phyloP scores from a whole-genome alignment of 2,329 filamentous ascomycete genomes.

The Trichophyton benhamiae region DNA sequence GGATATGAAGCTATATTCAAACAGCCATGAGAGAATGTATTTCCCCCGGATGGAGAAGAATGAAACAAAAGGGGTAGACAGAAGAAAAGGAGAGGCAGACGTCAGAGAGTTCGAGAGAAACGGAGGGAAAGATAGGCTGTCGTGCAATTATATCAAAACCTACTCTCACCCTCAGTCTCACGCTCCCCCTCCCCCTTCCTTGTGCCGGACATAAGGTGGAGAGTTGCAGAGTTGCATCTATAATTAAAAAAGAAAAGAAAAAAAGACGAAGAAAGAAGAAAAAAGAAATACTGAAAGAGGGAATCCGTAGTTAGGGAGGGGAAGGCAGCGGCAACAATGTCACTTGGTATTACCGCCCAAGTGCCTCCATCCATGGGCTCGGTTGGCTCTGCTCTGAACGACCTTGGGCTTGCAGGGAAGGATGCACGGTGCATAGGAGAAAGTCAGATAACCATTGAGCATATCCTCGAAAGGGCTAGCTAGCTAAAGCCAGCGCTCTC shows the following conservation, averaged over 20 bases:
- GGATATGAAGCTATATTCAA: background rate
- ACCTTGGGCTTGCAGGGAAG: background rate
- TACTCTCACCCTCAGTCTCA: too few relatives aligned
- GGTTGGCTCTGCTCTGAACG: too few relatives aligned
- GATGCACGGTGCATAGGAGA: background rate
- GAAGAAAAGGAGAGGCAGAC: background rate
- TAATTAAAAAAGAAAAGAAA: background rate
- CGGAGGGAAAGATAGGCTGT: background rate
- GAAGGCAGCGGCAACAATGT: background rate
- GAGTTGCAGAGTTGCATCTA: background rate
- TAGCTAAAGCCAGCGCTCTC: background rate
- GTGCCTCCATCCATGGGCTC: background rate
- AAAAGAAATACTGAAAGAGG: background rate
- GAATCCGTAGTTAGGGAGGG: background rate
- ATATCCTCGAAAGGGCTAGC: background rate
- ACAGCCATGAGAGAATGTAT: background rate
- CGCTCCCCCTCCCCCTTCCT: background rate
- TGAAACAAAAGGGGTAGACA: background rate
- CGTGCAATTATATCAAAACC: background rate
- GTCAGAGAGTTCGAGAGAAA: background rate
- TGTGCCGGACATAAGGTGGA: background rate
- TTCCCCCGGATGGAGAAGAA: background rate
- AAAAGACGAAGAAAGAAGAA: background rate
- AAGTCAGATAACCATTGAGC: too few relatives aligned
- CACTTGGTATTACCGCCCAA: background rate